Evolutionary conservation across 2,329 filamentous ascomycete species (phyloP).

Genomic region (Diaporthe humulicola): DNA sequence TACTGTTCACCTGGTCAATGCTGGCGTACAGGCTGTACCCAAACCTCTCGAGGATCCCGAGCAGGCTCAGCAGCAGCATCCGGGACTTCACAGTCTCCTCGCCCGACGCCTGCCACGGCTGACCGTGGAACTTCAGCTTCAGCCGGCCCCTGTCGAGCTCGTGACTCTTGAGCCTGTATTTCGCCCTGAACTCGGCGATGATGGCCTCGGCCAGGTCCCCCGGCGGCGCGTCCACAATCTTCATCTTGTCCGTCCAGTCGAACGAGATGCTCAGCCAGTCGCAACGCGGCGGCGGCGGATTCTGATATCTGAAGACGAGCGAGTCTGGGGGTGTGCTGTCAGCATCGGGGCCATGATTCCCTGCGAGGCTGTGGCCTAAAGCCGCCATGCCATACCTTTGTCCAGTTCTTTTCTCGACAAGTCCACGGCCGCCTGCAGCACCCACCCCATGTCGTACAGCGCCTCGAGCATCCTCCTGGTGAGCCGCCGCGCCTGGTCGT

Average conservation of each 20-base stretch:
- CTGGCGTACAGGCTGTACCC: constrained; percentile 56
- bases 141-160: constrained; percentile 39
- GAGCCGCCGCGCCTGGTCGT: constrained; percentile 49
- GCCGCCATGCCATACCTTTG: constrained; percentile 43
- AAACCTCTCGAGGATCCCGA: constrained; percentile 51
- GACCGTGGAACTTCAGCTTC: constrained; percentile 52
- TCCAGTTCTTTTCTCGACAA: constrained; percentile 49
- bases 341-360: background rate
- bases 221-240: constrained; percentile 49
- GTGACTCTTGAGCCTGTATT: constrained; percentile 27
- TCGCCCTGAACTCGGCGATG: constrained; percentile 37
- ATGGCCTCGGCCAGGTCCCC: constrained; percentile 42
- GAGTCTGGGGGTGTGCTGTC: constrained; percentile 45
- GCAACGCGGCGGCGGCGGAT: constrained; percentile 48
- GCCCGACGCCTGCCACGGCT: constrained; percentile 50
- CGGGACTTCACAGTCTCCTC: constrained; percentile 37
- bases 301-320: constrained; percentile 53
- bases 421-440: constrained; percentile 52
- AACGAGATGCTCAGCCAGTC: constrained; percentile 55
- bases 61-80: constrained; percentile 50
- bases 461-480: constrained; percentile 49
- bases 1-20: constrained; percentile 47
- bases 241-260: constrained; percentile 47
- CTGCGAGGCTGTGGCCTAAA: background rate
- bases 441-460: constrained; percentile 53